These are phyloP conservation scores for Talaromyces atroroseus DNA, from an alignment of 2,329 filamentous ascomycete species.

Conservation along the genomic window DNA sequence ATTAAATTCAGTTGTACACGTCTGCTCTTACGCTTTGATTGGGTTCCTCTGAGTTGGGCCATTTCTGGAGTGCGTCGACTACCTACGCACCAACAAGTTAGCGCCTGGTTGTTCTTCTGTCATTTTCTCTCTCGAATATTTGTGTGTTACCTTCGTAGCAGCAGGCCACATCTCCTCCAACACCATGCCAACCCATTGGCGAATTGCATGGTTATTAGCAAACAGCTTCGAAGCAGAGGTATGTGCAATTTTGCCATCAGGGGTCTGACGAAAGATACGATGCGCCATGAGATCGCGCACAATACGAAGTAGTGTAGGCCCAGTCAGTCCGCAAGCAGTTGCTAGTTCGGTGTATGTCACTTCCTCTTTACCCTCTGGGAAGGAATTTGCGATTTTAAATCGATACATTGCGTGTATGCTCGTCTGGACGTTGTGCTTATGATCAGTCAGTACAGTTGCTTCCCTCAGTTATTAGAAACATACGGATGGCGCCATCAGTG, in stretches of 20 bases:
- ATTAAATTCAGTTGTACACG: too few relatives aligned
- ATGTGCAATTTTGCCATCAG: slow-evolving; percentile 8
- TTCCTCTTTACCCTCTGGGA: neutral
- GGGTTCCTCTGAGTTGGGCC: slow-evolving; percentile 10
- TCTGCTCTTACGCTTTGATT: neutral
- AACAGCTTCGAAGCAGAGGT: slow-evolving; percentile 9
- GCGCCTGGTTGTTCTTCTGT: neutral
- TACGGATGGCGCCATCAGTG: neutral
- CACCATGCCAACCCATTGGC: slow-evolving; percentile 10
- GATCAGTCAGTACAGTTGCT: neutral
- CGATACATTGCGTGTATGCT: neutral
- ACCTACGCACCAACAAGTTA: neutral
- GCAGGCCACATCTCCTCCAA: slow-evolving; percentile 12
- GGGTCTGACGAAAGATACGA: slow-evolving; percentile 1
- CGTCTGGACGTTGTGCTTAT: neutral
- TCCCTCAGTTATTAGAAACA: neutral
- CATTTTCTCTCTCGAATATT: neutral
- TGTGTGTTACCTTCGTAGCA: neutral
- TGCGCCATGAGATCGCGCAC: slow-evolving; percentile 10
- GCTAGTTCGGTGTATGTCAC: slow-evolving; percentile 10
- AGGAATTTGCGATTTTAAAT: neutral
- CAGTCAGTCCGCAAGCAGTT: neutral
- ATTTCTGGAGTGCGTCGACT: slow-evolving; percentile 8
- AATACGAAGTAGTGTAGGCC: slow-evolving; percentile 2
- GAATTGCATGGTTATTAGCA: neutral